These are phyloP conservation scores for Avena atlantica DNA, from an alignment of 176 grass and related monocot species.

Conservation along the genomic window DNA sequence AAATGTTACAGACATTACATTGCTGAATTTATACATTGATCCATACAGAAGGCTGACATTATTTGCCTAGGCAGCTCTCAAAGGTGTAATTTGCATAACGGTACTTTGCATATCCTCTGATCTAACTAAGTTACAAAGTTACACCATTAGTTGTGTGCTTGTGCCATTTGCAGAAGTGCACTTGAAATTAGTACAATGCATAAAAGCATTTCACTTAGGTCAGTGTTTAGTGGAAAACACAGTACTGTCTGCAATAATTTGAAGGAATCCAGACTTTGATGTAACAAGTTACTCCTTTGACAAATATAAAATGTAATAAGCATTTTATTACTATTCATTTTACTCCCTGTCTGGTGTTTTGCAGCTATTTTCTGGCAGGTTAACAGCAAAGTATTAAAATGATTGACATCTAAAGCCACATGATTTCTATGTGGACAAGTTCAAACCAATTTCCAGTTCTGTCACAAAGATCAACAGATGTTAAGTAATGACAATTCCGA, in stretches of 20 bases:
- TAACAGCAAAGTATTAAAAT: neutral
- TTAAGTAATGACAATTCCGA: neutral
- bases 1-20: slow-evolving; percentile 24
- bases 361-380: neutral
- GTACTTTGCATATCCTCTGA: slow-evolving; percentile 20
- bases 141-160: neutral
- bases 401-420: neutral
- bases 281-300: slow-evolving; percentile 14
- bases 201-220: slow-evolving; percentile 5
- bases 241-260: neutral
- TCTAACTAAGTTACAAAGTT: slow-evolving; percentile 32
- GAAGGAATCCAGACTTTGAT: slow-evolving; percentile 8
- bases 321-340: too few relatives aligned
- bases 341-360: slow-evolving; percentile 1
- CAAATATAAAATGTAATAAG: too few relatives aligned
- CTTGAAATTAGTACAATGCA: slow-evolving; percentile 9
- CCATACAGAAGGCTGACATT: slow-evolving; percentile 3
- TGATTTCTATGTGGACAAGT: neutral
- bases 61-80: slow-evolving; percentile 21
- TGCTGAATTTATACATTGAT: slow-evolving; percentile 11
- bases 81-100: slow-evolving; percentile 17
- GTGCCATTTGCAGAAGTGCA: slow-evolving; percentile 10
- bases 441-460: neutral
- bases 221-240: slow-evolving; percentile 18
- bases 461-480: neutral